Base-by-base conservation (phyloP, 2,329 filamentous ascomycete genomes). In the Fusarium oligoseptatum region DNA sequence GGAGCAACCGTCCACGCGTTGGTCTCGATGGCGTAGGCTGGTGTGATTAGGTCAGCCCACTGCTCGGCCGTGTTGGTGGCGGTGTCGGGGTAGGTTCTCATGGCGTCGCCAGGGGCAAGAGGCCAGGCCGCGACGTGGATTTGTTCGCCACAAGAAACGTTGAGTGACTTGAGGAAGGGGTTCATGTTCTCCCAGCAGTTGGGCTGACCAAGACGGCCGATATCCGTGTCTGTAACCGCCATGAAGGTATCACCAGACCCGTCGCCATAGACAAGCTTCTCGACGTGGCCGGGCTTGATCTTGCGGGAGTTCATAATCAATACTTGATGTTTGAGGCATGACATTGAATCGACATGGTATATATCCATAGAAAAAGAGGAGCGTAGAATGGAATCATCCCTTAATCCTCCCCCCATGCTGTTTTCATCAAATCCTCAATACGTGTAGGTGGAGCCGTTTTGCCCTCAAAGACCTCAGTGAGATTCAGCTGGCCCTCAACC, bases 231-330 rank as follows among this genome's bases (percentile, higher is more conserved):
- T 7, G 85, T 84, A 0, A 90, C 89, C 0, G 75, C 68, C 60
- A 71, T 67, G 52, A 88, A 87, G 17, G 88, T 88, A 43, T 90
- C 87, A 3, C 87, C 89, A 1, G 88, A 85, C 3, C 88, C 88
- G 60, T 91, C 89, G 2, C 89, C 89, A 75, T 88, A 91, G 52
- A 85, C 82, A 2, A 84, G 81, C 45, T 85, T 82, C 76, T 87
- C 86, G 43, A 87, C 80, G 68, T 87, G 85, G 2, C 86, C 87
- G 0, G 86, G 86, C 82, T 88, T 88, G 76, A 87, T 87, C 78
- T 87, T 88, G 56, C 85, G 84, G 36, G 14, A 37, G 36, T 6
- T 17, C 15, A 37, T 15, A 15, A 17, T 8, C 15, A 17, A 15
- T 6, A 37, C 36, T 37, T 32, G 8, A 15, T 37, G 14, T 37